Evolutionary conservation across 192 early-diverging fungal genomes (phyloP).

Genomic region (Mortierella antarctica): DNA sequence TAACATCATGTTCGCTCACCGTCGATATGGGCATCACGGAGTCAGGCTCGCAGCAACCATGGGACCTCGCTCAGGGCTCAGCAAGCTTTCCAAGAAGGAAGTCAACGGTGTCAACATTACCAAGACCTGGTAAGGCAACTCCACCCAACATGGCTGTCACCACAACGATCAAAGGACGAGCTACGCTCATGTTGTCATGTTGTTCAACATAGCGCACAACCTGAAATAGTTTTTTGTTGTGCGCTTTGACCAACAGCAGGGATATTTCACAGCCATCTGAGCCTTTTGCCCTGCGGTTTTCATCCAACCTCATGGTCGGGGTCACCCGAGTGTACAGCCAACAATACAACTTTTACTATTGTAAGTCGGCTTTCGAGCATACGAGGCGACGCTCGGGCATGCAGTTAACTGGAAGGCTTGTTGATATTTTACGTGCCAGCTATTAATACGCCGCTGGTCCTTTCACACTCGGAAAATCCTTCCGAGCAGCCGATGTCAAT

Average conservation of each 20-base stretch:
- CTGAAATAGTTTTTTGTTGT: neutral
- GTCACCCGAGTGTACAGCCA: constrained; percentile 63
- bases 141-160: neutral
- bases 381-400: neutral
- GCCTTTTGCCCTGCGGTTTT: constrained; percentile 65
- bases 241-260: neutral
- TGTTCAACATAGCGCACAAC: neutral
- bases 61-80: constrained; percentile 57
- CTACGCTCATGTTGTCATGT: neutral
- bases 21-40: neutral
- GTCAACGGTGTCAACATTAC: constrained; percentile 65
- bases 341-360: constrained; percentile 65
- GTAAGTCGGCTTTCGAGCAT: constrained; percentile 35
- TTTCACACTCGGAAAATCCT: neutral
- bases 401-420: no score
- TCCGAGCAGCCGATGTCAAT: constrained; percentile 56
- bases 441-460: no score
- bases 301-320: constrained; percentile 70
- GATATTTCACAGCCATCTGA: constrained; percentile 58
- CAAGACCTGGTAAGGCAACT: constrained; percentile 54
- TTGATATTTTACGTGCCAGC: neutral
- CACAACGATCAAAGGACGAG: neutral
- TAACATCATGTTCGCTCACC: neutral
- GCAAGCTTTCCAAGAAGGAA: constrained; percentile 64
- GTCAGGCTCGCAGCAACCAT: constrained; percentile 64